These are phyloP conservation scores for Xylaria sp. DNA, from an alignment of 2,329 filamentous ascomycete species.

Conservation along the genomic window DNA sequence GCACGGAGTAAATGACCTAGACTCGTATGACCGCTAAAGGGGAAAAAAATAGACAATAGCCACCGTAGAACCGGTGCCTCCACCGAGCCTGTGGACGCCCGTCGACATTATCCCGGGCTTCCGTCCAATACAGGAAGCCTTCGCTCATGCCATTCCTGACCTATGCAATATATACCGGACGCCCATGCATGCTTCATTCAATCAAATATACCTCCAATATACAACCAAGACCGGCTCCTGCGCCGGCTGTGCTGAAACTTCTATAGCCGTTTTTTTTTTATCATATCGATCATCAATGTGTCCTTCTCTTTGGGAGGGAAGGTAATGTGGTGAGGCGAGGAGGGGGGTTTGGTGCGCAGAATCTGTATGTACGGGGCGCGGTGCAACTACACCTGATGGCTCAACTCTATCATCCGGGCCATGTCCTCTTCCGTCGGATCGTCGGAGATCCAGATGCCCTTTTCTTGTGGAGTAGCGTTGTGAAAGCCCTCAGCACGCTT, in stretches of 20 bases:
- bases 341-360: slow-evolving; percentile 1
- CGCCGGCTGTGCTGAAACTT: slow-evolving; percentile 30
- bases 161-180: slow-evolving; percentile 36
- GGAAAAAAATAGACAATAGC: slow-evolving; percentile 29
- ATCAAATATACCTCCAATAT: slow-evolving; percentile 29
- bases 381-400: slow-evolving; percentile 45
- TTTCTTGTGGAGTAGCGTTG: slow-evolving; percentile 83
- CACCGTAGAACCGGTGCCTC: slow-evolving; percentile 13
- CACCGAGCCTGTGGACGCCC: slow-evolving; percentile 25
- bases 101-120: slow-evolving; percentile 26
- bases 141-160: slow-evolving; percentile 25
- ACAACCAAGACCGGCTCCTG: slow-evolving; percentile 28
- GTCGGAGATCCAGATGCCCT: slow-evolving; percentile 83
- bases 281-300: slow-evolving; percentile 37
- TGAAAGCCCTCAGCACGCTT: slow-evolving; percentile 87
- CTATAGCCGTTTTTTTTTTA: slow-evolving; percentile 37
- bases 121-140: slow-evolving; percentile 10
- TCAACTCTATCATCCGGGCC: slow-evolving; percentile 67
- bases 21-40: slow-evolving; percentile 21
- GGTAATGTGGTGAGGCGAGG: slow-evolving; percentile 18
- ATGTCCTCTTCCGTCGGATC: slow-evolving; percentile 72
- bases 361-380: slow-evolving; percentile 9
- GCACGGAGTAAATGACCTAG: slow-evolving; percentile 8
- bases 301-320: slow-evolving; percentile 1
- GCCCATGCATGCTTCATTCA: slow-evolving; percentile 33